A percentile compares a stretch with the other conserved stretches of the same genome.
These are phyloP conservation scores for Prunus mongolica DNA, from an alignment of 306 rosid genomes.

Conservation along the genomic window DNA sequence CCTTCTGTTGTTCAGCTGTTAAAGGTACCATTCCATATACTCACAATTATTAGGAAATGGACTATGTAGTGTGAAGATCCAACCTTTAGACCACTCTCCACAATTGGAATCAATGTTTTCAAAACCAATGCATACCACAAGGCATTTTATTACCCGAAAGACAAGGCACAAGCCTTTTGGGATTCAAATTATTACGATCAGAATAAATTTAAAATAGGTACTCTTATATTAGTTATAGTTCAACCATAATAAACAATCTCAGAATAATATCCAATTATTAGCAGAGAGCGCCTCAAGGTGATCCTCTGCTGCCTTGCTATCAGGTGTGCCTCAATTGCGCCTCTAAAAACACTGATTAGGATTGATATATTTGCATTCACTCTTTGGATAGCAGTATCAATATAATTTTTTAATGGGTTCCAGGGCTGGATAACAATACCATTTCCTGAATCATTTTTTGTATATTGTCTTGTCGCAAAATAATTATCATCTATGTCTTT, in stretches of 20 bases:
- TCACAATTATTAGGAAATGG: constrained; percentile 2
- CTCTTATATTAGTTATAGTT: neutral
- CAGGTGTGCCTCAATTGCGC: neutral
- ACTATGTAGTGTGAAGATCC: neutral
- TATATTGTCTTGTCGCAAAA: neutral
- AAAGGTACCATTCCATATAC: constrained; percentile 45
- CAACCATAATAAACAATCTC: neutral
- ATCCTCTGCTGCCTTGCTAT: neutral
- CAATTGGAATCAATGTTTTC: neutral
- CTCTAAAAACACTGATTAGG: neutral
- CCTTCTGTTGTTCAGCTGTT: constrained; percentile 87
- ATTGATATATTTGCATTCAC: neutral
- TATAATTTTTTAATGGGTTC: neutral
- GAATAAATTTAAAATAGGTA: neutral
- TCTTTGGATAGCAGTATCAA: neutral
- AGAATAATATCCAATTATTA: neutral
- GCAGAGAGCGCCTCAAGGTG: neutral
- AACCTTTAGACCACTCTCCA: neutral
- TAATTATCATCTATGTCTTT: neutral
- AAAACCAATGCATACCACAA: neutral
- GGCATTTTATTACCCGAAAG: neutral
- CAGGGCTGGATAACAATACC: neutral
- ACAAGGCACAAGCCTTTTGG: neutral
- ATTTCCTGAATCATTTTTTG: neutral
- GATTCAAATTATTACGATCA: neutral